Evolutionary conservation across 148 eudicot species (phyloP).

Genomic region (Oxyria digyna): DNA sequence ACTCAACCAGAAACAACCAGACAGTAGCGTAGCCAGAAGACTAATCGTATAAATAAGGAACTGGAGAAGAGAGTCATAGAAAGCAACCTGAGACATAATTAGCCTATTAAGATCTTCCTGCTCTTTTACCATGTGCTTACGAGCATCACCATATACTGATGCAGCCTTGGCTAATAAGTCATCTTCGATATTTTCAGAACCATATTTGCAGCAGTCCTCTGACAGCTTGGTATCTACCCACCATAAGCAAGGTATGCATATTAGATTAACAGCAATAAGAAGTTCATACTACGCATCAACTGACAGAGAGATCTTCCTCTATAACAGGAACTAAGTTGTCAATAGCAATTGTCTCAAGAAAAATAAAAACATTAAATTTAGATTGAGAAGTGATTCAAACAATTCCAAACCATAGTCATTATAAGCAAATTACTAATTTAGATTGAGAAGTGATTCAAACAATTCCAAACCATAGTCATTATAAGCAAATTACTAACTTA

Average conservation of each 20-base stretch:
- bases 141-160: constrained; percentile 89
- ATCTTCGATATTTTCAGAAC: constrained; percentile 72
- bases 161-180: constrained; percentile 84
- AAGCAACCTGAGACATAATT: constrained; percentile 54
- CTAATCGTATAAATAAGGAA: neutral
- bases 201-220: constrained; percentile 93
- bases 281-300: neutral
- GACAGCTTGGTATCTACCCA: constrained; percentile 77
- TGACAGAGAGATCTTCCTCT: neutral
- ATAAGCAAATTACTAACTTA: neutral
- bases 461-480: neutral
- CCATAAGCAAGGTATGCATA: constrained; percentile 3
- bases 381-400: neutral
- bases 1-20: neutral
- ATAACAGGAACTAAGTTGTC: neutral
- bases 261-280: neutral
- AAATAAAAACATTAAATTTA: neutral
- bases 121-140: constrained; percentile 85
- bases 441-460: neutral
- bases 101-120: constrained; percentile 70
- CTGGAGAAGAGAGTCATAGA: neutral
- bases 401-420: neutral
- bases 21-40: no score
- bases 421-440: neutral
- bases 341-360: neutral